A percentile compares a stretch with the other conserved stretches of the same genome.
Conservation (phyloP, 2,329 filamentous ascomycete species). For the Fusarium drepaniforme region DNA sequence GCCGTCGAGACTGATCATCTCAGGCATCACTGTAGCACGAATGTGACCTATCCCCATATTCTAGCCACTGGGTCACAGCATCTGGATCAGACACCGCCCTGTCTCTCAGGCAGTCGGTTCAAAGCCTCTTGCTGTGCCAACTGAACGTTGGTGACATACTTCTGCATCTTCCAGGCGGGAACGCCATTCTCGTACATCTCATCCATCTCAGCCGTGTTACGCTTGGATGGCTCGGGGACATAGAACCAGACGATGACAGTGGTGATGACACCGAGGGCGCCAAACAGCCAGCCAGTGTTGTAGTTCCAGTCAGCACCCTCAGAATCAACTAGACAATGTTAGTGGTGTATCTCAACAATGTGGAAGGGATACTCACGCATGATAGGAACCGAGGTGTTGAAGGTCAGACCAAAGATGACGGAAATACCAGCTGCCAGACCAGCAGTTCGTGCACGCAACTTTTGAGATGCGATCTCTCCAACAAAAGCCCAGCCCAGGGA, state of each 20-base stretch:
- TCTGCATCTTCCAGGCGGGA: constrained; percentile 26
- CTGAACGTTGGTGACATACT: constrained; percentile 28
- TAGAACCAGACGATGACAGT: constrained; percentile 21
- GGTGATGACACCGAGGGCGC: constrained; percentile 13
- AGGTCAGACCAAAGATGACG: constrained; percentile 23
- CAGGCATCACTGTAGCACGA: not conserved
- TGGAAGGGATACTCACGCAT: constrained; percentile 13
- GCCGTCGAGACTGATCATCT: not conserved
- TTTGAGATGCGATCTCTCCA: constrained; percentile 22
- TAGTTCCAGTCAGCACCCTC: constrained; percentile 26
- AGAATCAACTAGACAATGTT: constrained; percentile 13
- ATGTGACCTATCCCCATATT: not conserved
- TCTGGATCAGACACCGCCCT: not conserved
- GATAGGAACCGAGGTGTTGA: constrained; percentile 25
- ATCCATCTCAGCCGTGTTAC: constrained; percentile 34
- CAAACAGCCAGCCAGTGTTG: constrained; percentile 25
- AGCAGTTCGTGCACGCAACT: constrained; percentile 20
- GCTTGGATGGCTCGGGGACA: constrained; percentile 23
- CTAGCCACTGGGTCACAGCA: not conserved
- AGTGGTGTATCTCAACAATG: not conserved
- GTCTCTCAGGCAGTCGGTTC: not conserved
- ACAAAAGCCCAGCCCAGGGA: constrained; percentile 22
- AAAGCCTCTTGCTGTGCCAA: not conserved
- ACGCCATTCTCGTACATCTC: constrained; percentile 33
- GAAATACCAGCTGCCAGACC: constrained; percentile 17